Evolutionary conservation across 2,329 filamentous ascomycete genomes (phyloP), one percentile per base, ranked within the genome.

Genomic region (Trichoderma semiorbis): DNA sequence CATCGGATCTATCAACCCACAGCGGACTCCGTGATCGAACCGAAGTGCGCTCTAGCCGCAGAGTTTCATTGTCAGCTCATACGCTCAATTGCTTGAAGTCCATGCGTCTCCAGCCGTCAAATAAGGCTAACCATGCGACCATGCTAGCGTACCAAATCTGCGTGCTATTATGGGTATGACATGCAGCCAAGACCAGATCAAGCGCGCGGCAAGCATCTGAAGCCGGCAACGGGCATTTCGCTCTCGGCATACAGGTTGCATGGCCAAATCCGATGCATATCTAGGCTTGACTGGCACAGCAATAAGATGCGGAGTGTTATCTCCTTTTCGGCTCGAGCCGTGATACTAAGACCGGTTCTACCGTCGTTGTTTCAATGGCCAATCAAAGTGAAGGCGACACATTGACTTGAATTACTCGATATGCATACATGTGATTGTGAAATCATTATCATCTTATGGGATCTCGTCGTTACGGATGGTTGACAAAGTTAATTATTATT

Each of bases 191-290:
- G 43, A n/a, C 3, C 39, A 32, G 14, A 64, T 36, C 32, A 62
- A 64, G 10, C 61, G 61, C 61, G 61, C 61, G 61, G 61, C 18
- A 64, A 50, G 26, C 39, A 14, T 32, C 18, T 16, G 7, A 7
- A 11, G 18, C 26, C 7, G 26, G 18, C 24, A 64, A 12, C 32
- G 5, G 16, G 0, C 60, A 62, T 28, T 64, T 64, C 11, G 32
- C 32, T 39, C n/a, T 39, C n/a, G 21, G n/a, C n/a, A 3, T 61
- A 3, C 5, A 57, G 7, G 6, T 57, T 1, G 26, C 24, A 57
- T 57, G 24, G 6, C 14, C 26, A 11, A 14, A 14, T 14, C 21
- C 12, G 11, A 53, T 53, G 21, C 47, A 21, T 12, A 24, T 50
- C n/a, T 50, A 6, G 11, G 47, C 11, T 14, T 50, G 5, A 3